A percentile compares a stretch with the other conserved stretches of the same genome.
These are phyloP conservation scores for Aegilops umbellulata DNA, from an alignment of 176 grass and related monocot genomes.

Conservation along the genomic window DNA sequence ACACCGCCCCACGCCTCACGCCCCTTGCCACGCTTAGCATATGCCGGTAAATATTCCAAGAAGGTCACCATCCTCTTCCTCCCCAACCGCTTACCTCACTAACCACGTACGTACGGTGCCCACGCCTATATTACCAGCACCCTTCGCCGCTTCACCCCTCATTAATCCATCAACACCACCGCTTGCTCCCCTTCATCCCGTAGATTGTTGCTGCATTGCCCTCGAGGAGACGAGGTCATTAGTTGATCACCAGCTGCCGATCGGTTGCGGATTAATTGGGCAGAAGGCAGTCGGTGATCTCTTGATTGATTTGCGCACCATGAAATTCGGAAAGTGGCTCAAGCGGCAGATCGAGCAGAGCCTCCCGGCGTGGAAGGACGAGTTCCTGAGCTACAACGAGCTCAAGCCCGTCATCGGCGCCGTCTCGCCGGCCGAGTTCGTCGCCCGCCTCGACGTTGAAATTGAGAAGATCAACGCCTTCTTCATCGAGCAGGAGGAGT, in stretches of 20 bases:
- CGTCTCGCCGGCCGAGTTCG: conserved; percentile 51
- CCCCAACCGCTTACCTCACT: not conserved
- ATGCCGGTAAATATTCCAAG: conserved; percentile 80
- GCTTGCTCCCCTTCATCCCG: not conserved
- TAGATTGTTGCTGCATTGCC: not conserved
- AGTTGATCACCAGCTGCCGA: no score
- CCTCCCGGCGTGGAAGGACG: conserved; percentile 62
- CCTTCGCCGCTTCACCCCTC: not conserved
- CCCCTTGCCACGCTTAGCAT: conserved; percentile 48
- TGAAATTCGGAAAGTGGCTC: conserved; percentile 90
- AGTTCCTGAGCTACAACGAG: conserved; percentile 89
- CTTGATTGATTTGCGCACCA: not conserved
- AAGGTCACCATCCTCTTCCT: not conserved
- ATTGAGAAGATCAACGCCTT: conserved; percentile 81
- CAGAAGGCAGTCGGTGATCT: not conserved
- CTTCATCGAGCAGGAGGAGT: conserved; percentile 95
- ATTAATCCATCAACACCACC: not conserved
- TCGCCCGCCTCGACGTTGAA: conserved; percentile 51
- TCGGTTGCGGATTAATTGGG: not conserved
- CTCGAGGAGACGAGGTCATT: not conserved
- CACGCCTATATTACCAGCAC: conserved; percentile 18
- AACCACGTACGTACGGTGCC: not conserved
- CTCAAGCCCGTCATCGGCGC: conserved; percentile 66
- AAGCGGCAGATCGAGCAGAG: conserved; percentile 86
- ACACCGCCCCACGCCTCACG: not conserved